These are phyloP conservation scores for Lachancea thermotolerans DNA, from an alignment of 805 yeast species.

Conservation along the genomic window DNA sequence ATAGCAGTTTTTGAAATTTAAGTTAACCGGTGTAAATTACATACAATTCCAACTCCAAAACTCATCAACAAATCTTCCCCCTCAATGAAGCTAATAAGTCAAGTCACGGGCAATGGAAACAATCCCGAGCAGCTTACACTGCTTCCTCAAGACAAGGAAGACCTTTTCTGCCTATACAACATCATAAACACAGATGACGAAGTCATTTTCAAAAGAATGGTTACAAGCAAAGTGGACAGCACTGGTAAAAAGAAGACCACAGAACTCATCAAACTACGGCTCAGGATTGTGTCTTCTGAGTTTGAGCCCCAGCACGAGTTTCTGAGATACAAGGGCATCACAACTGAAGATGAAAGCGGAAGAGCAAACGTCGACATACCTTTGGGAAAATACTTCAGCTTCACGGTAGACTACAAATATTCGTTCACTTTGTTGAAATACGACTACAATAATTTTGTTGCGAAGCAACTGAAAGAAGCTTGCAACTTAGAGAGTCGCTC, in stretches of 20 bases:
- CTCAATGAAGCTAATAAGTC: constrained; percentile 4
- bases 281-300: constrained; percentile 63
- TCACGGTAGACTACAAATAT: constrained; percentile 65
- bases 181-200: constrained; percentile 71
- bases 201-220: constrained; percentile 56
- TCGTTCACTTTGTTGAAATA: constrained; percentile 64
- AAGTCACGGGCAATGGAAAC: constrained; percentile 13
- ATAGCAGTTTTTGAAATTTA: too few relatives aligned
- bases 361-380: constrained; percentile 68
- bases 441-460: constrained; percentile 72
- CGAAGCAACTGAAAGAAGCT: constrained; percentile 58
- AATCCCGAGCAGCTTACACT: constrained; percentile 39
- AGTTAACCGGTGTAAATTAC: too few relatives aligned
- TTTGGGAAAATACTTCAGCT: constrained; percentile 80
- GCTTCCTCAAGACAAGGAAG: constrained; percentile 84
- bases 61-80: too few relatives aligned
- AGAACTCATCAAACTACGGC: constrained; percentile 52
- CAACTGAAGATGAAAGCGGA: constrained; percentile 37
- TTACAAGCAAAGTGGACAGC: constrained; percentile 62
- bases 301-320: constrained; percentile 72
- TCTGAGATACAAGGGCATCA: constrained; percentile 74
- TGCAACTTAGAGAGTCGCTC: constrained; percentile 73
- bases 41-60: too few relatives aligned
- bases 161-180: constrained; percentile 82
- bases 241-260: constrained; percentile 57